phyloP scores from a whole-genome alignment of 2,329 filamentous ascomycete genomes.

The Gaeumannomyces tritici region DNA sequence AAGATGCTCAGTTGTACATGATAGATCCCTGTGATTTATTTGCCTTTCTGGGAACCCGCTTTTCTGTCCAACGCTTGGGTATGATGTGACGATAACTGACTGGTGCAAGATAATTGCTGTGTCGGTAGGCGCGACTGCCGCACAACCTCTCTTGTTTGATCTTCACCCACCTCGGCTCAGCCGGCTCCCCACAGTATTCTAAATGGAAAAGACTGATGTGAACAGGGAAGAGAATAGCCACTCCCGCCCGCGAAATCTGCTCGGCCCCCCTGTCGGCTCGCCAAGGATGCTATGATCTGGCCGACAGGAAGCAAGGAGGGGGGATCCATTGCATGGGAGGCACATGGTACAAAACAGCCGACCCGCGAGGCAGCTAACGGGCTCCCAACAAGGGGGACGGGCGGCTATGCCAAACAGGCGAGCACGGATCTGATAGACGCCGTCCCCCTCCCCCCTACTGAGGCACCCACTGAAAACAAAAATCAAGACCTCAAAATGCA shows the following conservation, averaged over 20 bases:
- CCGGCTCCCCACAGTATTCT: background rate
- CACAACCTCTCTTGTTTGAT: background rate
- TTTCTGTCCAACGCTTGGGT: background rate
- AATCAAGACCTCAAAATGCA: too few species aligned
- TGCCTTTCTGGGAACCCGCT: background rate
- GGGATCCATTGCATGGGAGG: too few species aligned
- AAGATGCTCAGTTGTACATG: background rate
- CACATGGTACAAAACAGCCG: too few species aligned
- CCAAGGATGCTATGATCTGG: too few species aligned
- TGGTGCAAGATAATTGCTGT: background rate
- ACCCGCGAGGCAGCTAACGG: too few species aligned
- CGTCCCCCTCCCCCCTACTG: too few species aligned
- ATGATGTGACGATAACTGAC: background rate
- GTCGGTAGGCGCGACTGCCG: background rate
- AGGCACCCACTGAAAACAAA: too few species aligned
- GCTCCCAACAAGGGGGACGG: too few species aligned
- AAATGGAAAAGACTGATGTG: background rate
- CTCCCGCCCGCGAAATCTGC: background rate
- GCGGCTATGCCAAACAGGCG: too few species aligned
- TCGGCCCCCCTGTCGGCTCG: too few species aligned
- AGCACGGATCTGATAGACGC: too few species aligned
- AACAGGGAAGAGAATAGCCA: background rate
- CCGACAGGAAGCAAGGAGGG: too few species aligned
- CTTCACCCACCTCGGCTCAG: background rate
- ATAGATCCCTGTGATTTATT: background rate